A percentile compares a stretch with the other conserved stretches of the same genome.
Evolutionary conservation across 805 yeast genomes (phyloP).

Genomic region (Candida lessepsii): DNA sequence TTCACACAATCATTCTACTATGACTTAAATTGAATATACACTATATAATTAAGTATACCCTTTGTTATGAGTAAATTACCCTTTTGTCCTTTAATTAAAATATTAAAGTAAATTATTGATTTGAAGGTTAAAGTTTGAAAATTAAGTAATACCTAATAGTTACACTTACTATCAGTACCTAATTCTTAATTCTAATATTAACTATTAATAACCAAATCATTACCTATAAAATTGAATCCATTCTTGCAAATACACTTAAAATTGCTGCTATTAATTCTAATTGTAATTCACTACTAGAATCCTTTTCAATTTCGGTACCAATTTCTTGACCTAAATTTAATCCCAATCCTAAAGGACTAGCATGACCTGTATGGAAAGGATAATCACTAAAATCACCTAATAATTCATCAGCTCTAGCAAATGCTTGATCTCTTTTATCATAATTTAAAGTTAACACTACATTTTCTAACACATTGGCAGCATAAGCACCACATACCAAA

Average conservation of each 20-base stretch:
- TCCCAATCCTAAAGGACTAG: constrained; percentile 68
- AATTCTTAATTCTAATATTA: too few relatives aligned
- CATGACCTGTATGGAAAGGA: constrained; percentile 64
- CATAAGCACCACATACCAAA: constrained; percentile 84
- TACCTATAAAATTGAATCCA: constrained; percentile 88
- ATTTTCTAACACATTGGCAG: constrained; percentile 95
- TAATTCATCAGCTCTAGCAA: constrained; percentile 91
- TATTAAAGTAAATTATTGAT: too few relatives aligned
- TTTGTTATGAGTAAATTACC: too few relatives aligned
- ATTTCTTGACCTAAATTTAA: constrained; percentile 63
- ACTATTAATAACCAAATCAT: too few relatives aligned
- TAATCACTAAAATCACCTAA: constrained; percentile 77
- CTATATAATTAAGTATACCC: too few relatives aligned
- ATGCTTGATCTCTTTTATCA: constrained; percentile 89
- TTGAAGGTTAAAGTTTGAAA: too few relatives aligned
- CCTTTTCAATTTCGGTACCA: constrained; percentile 49
- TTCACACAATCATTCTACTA: too few relatives aligned
- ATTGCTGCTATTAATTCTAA: constrained; percentile 93
- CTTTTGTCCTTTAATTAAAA: too few relatives aligned
- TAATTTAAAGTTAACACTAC: constrained; percentile 73
- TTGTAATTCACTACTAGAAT: constrained; percentile 56
- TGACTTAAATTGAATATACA: too few relatives aligned
- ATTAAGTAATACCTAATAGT: too few relatives aligned
- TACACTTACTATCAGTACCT: too few relatives aligned
- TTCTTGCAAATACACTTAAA: constrained; percentile 80